A percentile compares a stretch with the other conserved stretches of the same genome.
These are phyloP conservation scores for Ustilaginoidea virens DNA, from an alignment of 2,329 filamentous ascomycete genomes.

Conservation along the genomic window DNA sequence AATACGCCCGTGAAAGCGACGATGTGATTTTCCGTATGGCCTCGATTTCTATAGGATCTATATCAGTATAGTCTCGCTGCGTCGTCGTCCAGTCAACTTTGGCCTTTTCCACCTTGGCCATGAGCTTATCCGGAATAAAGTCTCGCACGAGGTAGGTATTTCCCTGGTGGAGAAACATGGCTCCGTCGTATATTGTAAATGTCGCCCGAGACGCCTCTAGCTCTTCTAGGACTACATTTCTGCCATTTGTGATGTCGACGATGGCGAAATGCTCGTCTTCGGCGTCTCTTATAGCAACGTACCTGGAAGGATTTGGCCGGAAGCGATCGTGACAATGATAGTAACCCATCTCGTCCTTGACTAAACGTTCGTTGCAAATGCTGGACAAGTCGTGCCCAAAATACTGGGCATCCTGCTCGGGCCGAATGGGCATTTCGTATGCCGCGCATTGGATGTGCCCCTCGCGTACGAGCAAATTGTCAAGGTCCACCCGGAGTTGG, in stretches of 20 bases:
- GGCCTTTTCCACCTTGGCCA: conserved; percentile 78
- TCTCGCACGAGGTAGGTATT: conserved; percentile 83
- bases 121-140: conserved; percentile 62
- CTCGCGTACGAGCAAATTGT: conserved; percentile 80
- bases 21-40: conserved; percentile 56
- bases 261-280: conserved; percentile 88
- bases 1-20: conserved; percentile 59
- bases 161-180: conserved; percentile 95
- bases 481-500: conserved; percentile 79
- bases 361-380: conserved; percentile 59
- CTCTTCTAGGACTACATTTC: conserved; percentile 81
- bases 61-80: conserved; percentile 85
- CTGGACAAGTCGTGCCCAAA: conserved; percentile 61
- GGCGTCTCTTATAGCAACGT: conserved; percentile 77
- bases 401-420: conserved; percentile 58
- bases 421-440: conserved; percentile 82
- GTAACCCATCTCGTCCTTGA: conserved; percentile 62
- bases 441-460: conserved; percentile 93
- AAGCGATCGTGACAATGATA: conserved; percentile 86
- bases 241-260: conserved; percentile 69
- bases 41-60: conserved; percentile 87
- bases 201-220: conserved; percentile 91
- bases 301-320: conserved; percentile 66
- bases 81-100: conserved; percentile 90
- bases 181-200: conserved; percentile 92